phyloP scores from a whole-genome alignment of 257 asterid genomes.

The Rubia yunnanensis region DNA sequence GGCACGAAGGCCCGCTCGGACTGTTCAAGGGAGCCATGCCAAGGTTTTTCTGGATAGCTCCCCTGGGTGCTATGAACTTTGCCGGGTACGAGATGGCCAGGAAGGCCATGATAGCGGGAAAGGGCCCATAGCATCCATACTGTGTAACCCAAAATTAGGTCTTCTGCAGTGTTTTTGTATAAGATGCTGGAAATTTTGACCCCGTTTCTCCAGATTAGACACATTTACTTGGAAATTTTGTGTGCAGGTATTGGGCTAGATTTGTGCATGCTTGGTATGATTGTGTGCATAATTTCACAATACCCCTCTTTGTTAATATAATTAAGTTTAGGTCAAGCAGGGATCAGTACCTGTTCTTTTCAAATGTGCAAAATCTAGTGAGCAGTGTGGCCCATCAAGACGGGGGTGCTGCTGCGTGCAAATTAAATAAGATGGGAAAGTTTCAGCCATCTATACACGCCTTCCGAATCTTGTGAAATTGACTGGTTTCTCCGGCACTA shows the following conservation, averaged over 20 bases:
- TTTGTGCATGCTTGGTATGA: neutral
- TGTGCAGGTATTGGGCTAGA: neutral
- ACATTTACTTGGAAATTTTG: neutral
- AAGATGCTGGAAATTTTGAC: conserved; percentile 7
- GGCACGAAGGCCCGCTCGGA: conserved; percentile 62
- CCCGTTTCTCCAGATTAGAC: conserved; percentile 1
- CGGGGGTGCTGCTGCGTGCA: too few relatives aligned
- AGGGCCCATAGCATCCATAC: neutral
- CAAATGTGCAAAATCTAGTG: too few relatives aligned
- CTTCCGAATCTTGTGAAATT: too few relatives aligned
- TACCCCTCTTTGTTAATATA: too few relatives aligned
- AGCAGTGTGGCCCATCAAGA: too few relatives aligned
- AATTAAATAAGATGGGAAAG: too few relatives aligned
- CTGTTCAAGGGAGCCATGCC: conserved; percentile 83
- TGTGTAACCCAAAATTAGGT: neutral
- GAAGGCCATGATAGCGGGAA: conserved; percentile 87
- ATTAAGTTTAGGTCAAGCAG: too few relatives aligned
- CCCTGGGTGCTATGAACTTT: conserved; percentile 87
- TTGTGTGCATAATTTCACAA: too few relatives aligned
- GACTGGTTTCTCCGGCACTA: too few relatives aligned
- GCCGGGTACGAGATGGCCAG: conserved; percentile 80
- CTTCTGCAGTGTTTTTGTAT: neutral
- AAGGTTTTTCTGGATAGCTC: conserved; percentile 87
- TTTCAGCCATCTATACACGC: too few relatives aligned
- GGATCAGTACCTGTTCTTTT: too few relatives aligned